These are phyloP conservation scores for Hyaloperonospora brassicae DNA, from an alignment of 352 stramenopile species.

Conservation along the genomic window DNA sequence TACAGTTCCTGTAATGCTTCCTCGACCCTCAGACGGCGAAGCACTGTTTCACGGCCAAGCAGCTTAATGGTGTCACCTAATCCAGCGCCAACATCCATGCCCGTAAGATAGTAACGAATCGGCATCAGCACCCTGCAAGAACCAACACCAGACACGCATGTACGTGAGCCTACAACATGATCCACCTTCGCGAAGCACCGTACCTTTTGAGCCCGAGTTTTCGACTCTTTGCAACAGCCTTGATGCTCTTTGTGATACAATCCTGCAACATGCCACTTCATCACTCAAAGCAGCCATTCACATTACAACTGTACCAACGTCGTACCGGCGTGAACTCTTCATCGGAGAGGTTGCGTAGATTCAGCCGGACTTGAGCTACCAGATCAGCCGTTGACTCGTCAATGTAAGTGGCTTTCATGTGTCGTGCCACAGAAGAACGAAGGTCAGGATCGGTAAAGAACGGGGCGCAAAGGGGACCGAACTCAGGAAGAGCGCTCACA, in stretches of 20 bases:
- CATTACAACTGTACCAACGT: not conserved
- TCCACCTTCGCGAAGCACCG: constrained; percentile 11
- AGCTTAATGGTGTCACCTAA: constrained; percentile 79
- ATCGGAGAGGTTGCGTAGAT: constrained; percentile 43
- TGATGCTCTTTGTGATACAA: constrained; percentile 69
- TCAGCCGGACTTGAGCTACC: constrained; percentile 37
- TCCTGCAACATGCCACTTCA: constrained; percentile 31
- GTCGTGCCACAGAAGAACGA: constrained; percentile 32
- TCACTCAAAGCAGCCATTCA: constrained; percentile 3
- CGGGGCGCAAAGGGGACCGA: constrained; percentile 60
- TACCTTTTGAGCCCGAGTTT: constrained; percentile 81
- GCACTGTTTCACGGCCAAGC: constrained; percentile 49
- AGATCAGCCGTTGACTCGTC: constrained; percentile 49
- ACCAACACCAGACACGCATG: constrained; percentile 6
- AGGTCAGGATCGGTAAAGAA: constrained; percentile 68
- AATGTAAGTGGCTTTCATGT: constrained; percentile 76
- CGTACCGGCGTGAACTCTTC: constrained; percentile 60
- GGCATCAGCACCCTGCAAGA: constrained; percentile 73
- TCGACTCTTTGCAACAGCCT: constrained; percentile 59
- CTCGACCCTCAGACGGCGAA: constrained; percentile 37
- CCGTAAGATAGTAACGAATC: constrained; percentile 79
- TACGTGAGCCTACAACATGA: constrained; percentile 1
- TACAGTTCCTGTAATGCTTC: not conserved
- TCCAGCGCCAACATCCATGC: constrained; percentile 77
- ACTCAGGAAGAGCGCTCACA: constrained; percentile 70